These are phyloP conservation scores for Selaginella tamariscina DNA, from an alignment of 75 land plant species.

Conservation along the genomic window DNA sequence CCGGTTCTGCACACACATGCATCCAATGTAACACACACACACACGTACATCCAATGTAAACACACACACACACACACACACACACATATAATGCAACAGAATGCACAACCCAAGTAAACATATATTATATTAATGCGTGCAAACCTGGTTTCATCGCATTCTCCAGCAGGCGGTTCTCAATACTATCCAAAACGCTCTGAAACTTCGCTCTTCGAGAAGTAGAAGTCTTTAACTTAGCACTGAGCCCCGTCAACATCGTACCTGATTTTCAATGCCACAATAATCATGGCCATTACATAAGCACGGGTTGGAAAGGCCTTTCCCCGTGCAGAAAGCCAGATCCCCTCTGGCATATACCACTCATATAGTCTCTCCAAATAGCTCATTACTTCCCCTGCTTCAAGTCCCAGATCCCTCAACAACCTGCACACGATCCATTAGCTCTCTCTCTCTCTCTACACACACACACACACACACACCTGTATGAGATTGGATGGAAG, in stretches of 20 bases:
- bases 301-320: conserved; percentile 53
- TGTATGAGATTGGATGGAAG: conserved; percentile 41
- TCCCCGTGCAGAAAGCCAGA: conserved; percentile 50
- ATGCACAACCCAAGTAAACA: too few species aligned
- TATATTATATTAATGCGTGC: neutral
- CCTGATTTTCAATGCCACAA: conserved; percentile 56
- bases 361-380: conserved; percentile 43
- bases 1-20: conserved; percentile 33
- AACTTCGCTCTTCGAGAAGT: neutral
- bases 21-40: neutral
- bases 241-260: conserved; percentile 69
- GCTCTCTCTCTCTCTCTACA: conserved; percentile 49
- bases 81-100: too few species aligned
- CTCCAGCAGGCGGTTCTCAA: conserved; percentile 3
- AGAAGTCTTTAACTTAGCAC: conserved; percentile 14
- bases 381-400: conserved; percentile 41
- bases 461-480: conserved; percentile 38
- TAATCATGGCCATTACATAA: conserved; percentile 73
- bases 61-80: neutral
- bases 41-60: neutral
- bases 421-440: conserved; percentile 33
- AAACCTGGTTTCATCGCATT: neutral
- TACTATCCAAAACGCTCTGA: conserved; percentile 9
- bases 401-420: conserved; percentile 42
- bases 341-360: conserved; percentile 71